Base-by-base conservation (phyloP, 2,329 filamentous ascomycete genomes). In the Ceratocystis huliohia region DNA sequence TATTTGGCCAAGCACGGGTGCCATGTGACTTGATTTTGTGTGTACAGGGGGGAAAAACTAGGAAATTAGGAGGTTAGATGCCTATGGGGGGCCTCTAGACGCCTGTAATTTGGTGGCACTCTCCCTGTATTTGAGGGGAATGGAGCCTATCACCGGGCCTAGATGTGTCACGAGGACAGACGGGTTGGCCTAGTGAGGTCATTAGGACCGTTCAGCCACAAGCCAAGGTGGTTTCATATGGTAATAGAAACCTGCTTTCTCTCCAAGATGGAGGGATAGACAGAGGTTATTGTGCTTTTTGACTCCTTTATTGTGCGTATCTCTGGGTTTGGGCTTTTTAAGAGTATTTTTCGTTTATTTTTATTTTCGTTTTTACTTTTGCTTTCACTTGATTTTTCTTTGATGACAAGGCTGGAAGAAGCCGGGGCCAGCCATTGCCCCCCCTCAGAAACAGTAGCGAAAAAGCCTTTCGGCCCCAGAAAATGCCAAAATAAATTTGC, bases 401-500 rank as follows among this genome's bases (percentile, higher is more conserved):
- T 33, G 20, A 33, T 13, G 41, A 22, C 20, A 25, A 41, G 30
- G 46, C 46, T 48, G 46, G n/a, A 61, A 61, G 41, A 61, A 17
- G 41, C 33, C 20, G 10, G 41, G 33, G 50, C 50, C 50, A 56
- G 13, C 15, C 13, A 8, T 30, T 25, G 13, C 7, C 50, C 13
- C 50, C 22, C 20, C 50, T 6, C n/a, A 62, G 22, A 45, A 45
- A 45, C 41, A 62, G 22, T 44, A 62, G 33, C 20, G 45, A 45
- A 46, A 62, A 62, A n/a, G 15, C 57, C 25, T 44, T 41, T 61
- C 25, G 33, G 59, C 59, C 33, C n/a, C 37, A 45, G 37, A 44
- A 44, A 28, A 44, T 41, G 59, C 37, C 59, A 62, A 44, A 44
- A 45, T 28, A 46, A 62, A 13, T 62, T 62, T 41, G 33, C 28